Base-by-base conservation (phyloP, 192 early-diverging fungal species). In the Umbelopsis ramanniana region DNA sequence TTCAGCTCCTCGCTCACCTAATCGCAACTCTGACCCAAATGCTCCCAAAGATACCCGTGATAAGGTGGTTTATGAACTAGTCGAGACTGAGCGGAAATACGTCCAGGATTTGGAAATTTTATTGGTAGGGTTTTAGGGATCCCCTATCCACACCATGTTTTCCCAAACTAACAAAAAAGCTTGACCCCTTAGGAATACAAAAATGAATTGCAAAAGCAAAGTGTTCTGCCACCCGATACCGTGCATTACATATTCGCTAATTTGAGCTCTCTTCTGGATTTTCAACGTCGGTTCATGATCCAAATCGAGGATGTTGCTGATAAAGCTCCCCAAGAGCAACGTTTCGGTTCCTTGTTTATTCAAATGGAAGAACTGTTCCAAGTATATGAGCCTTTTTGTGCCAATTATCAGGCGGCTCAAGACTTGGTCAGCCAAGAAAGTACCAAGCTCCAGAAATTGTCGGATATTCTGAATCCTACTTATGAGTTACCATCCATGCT, bases 31-130 rank as follows among this genome's bases (percentile, higher is more conserved):
- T 3, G 88, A 86, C 66, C 84, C 81, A 12, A 79, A 78, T 68
- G 82, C 85, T 54, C 92, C 97, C 37, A 88, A 89, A 40, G 95
- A 97, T 83, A 96, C 93, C 85, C 90, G 96, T 26, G 91, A 94
- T 67, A 91, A 91, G 67, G 85, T 94, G 26, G 85, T 99, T 21
- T 85, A 89, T 33, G 97, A 99, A 82, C 78, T 98, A 52, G 81
- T 99, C 26, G 93, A 94, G 66, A 98, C 97, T 0, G 97, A 99
- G 80, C 87, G 96, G 21, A 92, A 87, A 79, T 98, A 95, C 84
- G 91, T 96, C 33, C 85, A 91, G 40, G 94, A 96, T 80, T 76
- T 99, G 66, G 94, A 97, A 83, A 87, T 84, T 75, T 82, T 98
- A 29, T 90, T 90, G 68, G 81, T 78, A 81, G 73, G 60, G 21